Evolutionary conservation across 306 rosid genomes (phyloP), one percentile per base, ranked within the genome.

Genomic region (Prinsepia uniflora): DNA sequence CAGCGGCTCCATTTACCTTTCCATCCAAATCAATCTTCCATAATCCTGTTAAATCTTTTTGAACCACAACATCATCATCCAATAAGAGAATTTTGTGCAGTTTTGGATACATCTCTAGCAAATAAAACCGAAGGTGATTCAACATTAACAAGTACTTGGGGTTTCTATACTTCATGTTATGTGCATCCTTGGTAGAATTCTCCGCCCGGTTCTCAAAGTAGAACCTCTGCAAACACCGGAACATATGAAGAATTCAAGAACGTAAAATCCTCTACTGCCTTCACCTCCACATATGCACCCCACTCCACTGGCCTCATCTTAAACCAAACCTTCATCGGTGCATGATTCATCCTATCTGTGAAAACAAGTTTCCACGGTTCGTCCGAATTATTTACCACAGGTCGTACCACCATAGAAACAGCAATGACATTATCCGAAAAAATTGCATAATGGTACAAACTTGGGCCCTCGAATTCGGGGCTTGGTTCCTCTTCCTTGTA

Each of bases 251-350:
- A 78, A 75, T 87, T 95, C 81, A 95, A 83, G 84, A 95, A 95
- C 30, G 86, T 48, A 72, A 73, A 91, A 61, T 91, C 96, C 70
- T 88, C 97, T n/a, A 91, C 81, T 0, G 96, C 90, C 85, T 91
- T 95, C 71, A 95, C 76, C 82, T 95, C 99, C 70, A 95, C 76
- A 80, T 83, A 83, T 0, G 97, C 96, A 63, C 92, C 96, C 18
- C 90, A 86, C 73, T 87, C 96, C 53, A 85, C 76, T 0, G 97
- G 97, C 84, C 99, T 86, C 95, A 95, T 95, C 85, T 87, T 91
- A 76, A 95, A 95, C 99, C 99, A 95, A 59, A 95, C 97, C 83
- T 91, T 95, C 97, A 89, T 95, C 22, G 99, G 97, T 15, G 91
- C 99, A 81, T 91, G 87, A 82, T 91, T 89, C 99, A 95, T 95